Conservation (phyloP, 116 monocot species). For the Posidonia oceanica region DNA sequence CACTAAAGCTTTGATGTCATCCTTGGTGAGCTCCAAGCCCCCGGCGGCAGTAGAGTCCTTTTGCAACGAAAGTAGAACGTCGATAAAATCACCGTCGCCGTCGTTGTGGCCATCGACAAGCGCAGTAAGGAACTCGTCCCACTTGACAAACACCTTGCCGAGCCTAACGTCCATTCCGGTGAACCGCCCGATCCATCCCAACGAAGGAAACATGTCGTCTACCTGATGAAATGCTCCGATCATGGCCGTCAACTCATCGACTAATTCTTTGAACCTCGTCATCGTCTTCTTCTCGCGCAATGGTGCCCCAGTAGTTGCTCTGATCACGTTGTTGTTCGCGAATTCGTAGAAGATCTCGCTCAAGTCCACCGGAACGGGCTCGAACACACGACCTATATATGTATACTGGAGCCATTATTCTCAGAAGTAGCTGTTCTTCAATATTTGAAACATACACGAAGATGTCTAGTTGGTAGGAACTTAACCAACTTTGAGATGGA, state of each 20-base stretch:
- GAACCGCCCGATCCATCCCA: conserved; percentile 6
- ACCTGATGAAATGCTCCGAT: conserved; percentile 14
- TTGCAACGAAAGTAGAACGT: conserved; percentile 10
- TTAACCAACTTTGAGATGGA: too few relatives aligned
- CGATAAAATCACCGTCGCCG: conserved; percentile 8
- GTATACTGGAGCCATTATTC: too few relatives aligned
- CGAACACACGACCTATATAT: too few relatives aligned
- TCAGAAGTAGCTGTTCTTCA: too few relatives aligned
- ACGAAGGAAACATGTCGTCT: conserved; percentile 16
- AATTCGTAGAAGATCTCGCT: too few relatives aligned
- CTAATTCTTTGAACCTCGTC: neutral
- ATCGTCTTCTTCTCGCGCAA: neutral
- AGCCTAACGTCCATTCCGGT: conserved; percentile 8
- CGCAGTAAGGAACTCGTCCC: conserved; percentile 4
- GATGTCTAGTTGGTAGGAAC: too few relatives aligned
- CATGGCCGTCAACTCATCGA: conserved; percentile 2
- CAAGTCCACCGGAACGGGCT: too few relatives aligned
- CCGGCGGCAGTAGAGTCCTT: neutral
- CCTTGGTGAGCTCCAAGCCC: neutral
- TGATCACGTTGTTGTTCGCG: too few relatives aligned
- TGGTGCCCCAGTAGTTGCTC: too few relatives aligned
- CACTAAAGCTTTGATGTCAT: conserved; percentile 11
- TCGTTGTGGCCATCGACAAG: conserved; percentile 12
- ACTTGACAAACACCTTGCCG: neutral
- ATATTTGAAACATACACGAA: too few relatives aligned